phyloP scores from a whole-genome alignment of 2,329 filamentous ascomycete genomes.

The Arthrinium phaeospermum region DNA sequence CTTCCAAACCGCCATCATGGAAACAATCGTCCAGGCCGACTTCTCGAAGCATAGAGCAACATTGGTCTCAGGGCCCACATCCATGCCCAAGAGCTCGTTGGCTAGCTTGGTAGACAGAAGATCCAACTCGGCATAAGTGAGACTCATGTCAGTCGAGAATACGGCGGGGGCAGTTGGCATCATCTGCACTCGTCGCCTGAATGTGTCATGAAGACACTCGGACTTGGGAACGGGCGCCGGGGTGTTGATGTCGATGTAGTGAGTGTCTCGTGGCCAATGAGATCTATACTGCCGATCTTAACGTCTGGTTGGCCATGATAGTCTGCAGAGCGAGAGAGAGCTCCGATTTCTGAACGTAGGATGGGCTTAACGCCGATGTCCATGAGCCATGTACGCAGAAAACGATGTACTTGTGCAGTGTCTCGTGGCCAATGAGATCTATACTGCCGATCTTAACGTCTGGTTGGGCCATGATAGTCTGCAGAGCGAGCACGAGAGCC shows the following conservation, averaged over 20 bases:
- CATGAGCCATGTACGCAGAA: constrained; percentile 22
- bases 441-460: constrained; percentile 21
- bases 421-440: constrained; percentile 17
- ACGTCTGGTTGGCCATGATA: constrained; percentile 19
- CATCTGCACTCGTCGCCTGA: constrained; percentile 18
- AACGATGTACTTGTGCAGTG: constrained; percentile 10
- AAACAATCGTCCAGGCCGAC: constrained; percentile 39
- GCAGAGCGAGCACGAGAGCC: constrained; percentile 17
- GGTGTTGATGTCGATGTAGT: constrained; percentile 21
- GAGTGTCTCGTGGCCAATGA: constrained; percentile 17
- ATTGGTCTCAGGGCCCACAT: constrained; percentile 9
- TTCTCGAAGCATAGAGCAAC: constrained; percentile 43
- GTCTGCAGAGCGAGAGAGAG: constrained; percentile 15
- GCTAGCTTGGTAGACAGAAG: neutral
- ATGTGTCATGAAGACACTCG: constrained; percentile 23
- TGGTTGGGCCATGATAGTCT: constrained; percentile 17
- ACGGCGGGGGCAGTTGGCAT: neutral
- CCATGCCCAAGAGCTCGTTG: neutral
- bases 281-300: constrained; percentile 20
- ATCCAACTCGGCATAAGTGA: constrained; percentile 9
- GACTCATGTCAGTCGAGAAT: neutral
- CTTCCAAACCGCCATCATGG: constrained; percentile 42
- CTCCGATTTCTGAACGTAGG: constrained; percentile 20
- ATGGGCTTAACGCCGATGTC: constrained; percentile 15
- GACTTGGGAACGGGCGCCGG: constrained; percentile 19